phyloP scores from a whole-genome alignment of 495 filamentous ascomycete species.

The Annulohypoxylon nitens region DNA sequence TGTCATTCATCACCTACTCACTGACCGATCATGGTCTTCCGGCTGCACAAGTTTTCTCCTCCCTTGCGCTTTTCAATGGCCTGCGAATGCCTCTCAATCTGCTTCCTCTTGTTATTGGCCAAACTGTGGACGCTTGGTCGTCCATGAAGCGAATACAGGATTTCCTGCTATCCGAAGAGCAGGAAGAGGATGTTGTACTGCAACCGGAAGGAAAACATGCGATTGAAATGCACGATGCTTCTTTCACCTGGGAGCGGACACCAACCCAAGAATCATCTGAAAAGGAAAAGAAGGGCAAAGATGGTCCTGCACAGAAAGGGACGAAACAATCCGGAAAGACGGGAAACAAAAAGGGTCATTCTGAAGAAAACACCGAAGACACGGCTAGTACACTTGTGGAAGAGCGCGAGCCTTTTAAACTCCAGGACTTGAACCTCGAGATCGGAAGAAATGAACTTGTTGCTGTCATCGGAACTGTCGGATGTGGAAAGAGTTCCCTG shows the following conservation, averaged over 20 bases:
- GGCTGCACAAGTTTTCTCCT: slow-evolving; percentile 89
- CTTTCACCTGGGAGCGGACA: slow-evolving; percentile 94
- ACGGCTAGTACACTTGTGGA: slow-evolving; percentile 67
- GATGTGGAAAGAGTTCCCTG: slow-evolving; percentile 91
- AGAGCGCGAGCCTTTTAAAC: slow-evolving; percentile 80
- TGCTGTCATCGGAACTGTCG: slow-evolving; percentile 91
- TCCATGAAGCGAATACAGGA: slow-evolving; percentile 87
- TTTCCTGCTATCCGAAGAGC: slow-evolving; percentile 87
- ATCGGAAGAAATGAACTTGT: slow-evolving; percentile 86
- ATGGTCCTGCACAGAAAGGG: slow-evolving; percentile 53
- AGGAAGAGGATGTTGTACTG: slow-evolving; percentile 76
- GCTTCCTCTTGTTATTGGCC: slow-evolving; percentile 87
- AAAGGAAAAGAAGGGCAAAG: slow-evolving; percentile 54
- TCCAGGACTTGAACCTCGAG: slow-evolving; percentile 78
- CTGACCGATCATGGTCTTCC: slow-evolving; percentile 77
- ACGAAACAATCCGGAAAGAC: slow-evolving; percentile 56
- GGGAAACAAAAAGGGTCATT: slow-evolving; percentile 46
- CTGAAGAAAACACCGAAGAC: slow-evolving; percentile 54
- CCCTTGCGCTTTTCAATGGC: slow-evolving; percentile 91
- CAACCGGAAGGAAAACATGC: slow-evolving; percentile 74
- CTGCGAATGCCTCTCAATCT: slow-evolving; percentile 90
- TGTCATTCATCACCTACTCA: slow-evolving; percentile 93
- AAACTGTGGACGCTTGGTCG: slow-evolving; percentile 88
- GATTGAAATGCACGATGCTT: slow-evolving; percentile 76
- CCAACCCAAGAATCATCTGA: slow-evolving; percentile 70